These are phyloP conservation scores for Tilletia horrida DNA, from an alignment of 1,284 basidiomycete genomes.

Conservation along the genomic window DNA sequence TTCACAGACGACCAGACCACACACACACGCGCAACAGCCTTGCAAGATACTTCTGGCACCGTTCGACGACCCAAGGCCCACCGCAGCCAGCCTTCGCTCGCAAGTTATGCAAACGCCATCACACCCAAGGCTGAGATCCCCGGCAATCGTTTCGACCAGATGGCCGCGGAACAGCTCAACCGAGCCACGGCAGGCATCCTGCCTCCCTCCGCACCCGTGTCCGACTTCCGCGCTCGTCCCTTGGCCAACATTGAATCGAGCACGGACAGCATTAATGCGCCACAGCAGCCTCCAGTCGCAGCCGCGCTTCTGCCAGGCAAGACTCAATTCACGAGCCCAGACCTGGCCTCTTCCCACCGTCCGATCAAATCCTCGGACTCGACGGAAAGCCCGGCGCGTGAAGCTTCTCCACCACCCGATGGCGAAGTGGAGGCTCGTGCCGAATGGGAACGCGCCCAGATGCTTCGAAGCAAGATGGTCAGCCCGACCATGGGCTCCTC, in stretches of 20 bases:
- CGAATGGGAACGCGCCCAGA: constrained; percentile 49
- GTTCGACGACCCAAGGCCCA: neutral
- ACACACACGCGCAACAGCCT: no score
- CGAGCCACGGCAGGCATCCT: constrained; percentile 20
- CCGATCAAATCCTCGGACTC: constrained; percentile 1
- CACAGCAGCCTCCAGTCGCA: constrained; percentile 17
- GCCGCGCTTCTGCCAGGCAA: constrained; percentile 17
- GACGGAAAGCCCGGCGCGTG: constrained; percentile 32
- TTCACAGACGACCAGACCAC: neutral
- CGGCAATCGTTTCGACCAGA: neutral
- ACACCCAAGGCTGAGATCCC: neutral
- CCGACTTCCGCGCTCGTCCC: constrained; percentile 10
- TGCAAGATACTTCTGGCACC: neutral
- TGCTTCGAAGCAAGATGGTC: constrained; percentile 22
- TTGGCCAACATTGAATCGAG: neutral
- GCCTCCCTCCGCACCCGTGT: neutral
- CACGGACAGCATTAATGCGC: neutral
- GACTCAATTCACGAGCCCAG: neutral
- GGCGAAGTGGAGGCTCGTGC: constrained; percentile 51
- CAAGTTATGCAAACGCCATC: constrained; percentile 1
- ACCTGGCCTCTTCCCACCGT: constrained; percentile 4
- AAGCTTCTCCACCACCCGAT: constrained; percentile 48
- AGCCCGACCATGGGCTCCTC: constrained; percentile 15
- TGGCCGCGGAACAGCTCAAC: neutral
- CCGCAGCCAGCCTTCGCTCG: neutral